Conservation (phyloP, 352 stramenopile species). For the Aphanomyces invadans region DNA sequence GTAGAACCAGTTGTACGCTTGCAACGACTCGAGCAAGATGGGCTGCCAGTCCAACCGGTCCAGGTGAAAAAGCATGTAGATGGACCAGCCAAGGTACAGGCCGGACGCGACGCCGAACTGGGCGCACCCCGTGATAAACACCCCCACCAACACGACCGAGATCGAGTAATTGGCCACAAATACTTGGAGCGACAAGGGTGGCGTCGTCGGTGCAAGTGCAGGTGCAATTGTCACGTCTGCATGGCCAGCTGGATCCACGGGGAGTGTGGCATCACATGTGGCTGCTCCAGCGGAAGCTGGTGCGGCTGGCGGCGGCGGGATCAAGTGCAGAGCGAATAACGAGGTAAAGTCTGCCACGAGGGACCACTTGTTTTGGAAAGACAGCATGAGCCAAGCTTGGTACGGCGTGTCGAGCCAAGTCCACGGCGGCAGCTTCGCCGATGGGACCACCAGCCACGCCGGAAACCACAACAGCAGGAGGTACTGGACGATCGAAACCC, state of each 20-base stretch:
- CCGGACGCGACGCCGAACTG: slow-evolving; percentile 66
- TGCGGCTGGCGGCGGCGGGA: slow-evolving; percentile 44
- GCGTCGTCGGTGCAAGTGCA: no score
- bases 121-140: slow-evolving; percentile 64
- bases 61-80: slow-evolving; percentile 72
- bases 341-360: slow-evolving; percentile 67
- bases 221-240: background rate
- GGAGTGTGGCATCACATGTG: background rate
- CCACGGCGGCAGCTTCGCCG: background rate
- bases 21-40: slow-evolving; percentile 53
- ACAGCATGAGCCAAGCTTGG: slow-evolving; percentile 58
- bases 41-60: slow-evolving; percentile 52
- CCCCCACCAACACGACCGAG: slow-evolving; percentile 52
- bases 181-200: background rate
- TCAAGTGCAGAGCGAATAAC: slow-evolving; percentile 57
- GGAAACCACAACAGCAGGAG: slow-evolving; percentile 39
- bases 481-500: slow-evolving; percentile 68
- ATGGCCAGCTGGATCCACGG: background rate
- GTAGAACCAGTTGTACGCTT: slow-evolving; percentile 76
- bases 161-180: slow-evolving; percentile 27
- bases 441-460: background rate
- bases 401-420: slow-evolving; percentile 28
- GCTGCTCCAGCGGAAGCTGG: background rate
- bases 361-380: slow-evolving; percentile 68
- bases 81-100: slow-evolving; percentile 55